Evolutionary conservation across 202 grass and related monocot genomes (phyloP).

Genomic region (Cymbopogon flexuosus): DNA sequence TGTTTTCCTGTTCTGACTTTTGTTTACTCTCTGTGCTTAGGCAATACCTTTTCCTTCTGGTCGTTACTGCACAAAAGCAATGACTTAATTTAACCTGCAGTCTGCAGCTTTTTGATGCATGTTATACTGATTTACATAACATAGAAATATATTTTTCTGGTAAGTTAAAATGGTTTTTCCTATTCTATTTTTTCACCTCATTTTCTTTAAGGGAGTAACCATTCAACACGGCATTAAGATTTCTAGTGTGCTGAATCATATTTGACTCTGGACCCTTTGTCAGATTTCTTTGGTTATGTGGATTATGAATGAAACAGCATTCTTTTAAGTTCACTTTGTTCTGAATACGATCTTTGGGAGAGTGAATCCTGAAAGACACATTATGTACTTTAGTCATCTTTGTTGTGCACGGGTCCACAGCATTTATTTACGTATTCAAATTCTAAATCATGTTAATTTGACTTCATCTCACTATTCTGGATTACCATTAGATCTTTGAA

Average conservation of each 20-base stretch:
- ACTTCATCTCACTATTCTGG: background rate
- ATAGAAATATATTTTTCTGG: background rate
- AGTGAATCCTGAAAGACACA: background rate
- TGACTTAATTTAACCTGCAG: conserved; percentile 18
- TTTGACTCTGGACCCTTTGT: background rate
- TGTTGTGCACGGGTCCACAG: background rate
- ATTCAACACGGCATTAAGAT: background rate
- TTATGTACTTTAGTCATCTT: background rate
- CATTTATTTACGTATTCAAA: background rate
- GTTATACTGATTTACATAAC: conserved; percentile 10
- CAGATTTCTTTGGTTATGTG: background rate
- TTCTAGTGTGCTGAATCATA: background rate
- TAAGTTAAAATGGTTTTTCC: background rate
- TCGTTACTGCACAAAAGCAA: background rate
- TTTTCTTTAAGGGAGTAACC: background rate
- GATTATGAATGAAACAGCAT: background rate
- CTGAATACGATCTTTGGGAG: background rate
- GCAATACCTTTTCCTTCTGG: background rate
- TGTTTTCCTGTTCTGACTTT: conserved; percentile 16
- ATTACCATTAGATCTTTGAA: conserved; percentile 4
- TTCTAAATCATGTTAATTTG: conserved; percentile 2
- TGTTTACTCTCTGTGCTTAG: conserved; percentile 4
- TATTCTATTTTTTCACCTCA: background rate
- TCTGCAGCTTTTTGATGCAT: background rate
- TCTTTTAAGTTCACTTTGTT: background rate